Evolutionary conservation across 495 filamentous ascomycete genomes (phyloP), one percentile per base, ranked within the genome.

Genomic region (Xylaria scruposa): DNA sequence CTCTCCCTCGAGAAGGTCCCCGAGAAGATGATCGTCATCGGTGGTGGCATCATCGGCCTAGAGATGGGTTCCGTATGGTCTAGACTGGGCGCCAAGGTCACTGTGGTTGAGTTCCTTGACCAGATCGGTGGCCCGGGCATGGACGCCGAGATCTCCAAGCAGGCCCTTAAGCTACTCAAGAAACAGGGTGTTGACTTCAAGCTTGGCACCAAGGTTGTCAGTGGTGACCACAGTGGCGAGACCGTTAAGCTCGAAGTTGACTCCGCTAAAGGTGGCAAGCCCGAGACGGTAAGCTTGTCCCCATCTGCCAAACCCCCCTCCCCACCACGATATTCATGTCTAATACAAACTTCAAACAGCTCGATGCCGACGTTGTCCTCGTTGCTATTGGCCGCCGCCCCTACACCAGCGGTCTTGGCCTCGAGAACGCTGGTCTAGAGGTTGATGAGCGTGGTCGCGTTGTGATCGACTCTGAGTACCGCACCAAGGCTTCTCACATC

Each of bases 41-140:
- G 96, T 74, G 96, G 96, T 81, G 96, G 96, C 81, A 99, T 99
- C 81, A 99, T 99, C 79, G 96, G 96, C 80, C 89, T 99, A 47
- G 96, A 99, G 85, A 98, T 99, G 96, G 95, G 92, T 54, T 98
- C 97, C 51, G 96, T 99, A 33, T 99, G 96, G 96, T 95, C 93
- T 38, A 87, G 96, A 76, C 86, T 99, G 70, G 96, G 96, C 72
- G 82, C 95, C 74, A 91, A 99, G 81, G 96, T 99, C 63, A 99
- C 96, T 70, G 94, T 98, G 51, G 94, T 99, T 51, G 96, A 99
- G 83, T 99, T 95, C 85, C 86, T 99, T 53, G 90, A 91, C 75
- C 94, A 97, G 85, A 99, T 99, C 77, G 96, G 96, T 82, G 96
- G 96, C 53, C 96, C 96, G 67, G 96, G 96, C 70, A 99, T 99